Base-by-base conservation (phyloP, 2,329 filamentous ascomycete species). In the Clarireedia hainanense region DNA sequence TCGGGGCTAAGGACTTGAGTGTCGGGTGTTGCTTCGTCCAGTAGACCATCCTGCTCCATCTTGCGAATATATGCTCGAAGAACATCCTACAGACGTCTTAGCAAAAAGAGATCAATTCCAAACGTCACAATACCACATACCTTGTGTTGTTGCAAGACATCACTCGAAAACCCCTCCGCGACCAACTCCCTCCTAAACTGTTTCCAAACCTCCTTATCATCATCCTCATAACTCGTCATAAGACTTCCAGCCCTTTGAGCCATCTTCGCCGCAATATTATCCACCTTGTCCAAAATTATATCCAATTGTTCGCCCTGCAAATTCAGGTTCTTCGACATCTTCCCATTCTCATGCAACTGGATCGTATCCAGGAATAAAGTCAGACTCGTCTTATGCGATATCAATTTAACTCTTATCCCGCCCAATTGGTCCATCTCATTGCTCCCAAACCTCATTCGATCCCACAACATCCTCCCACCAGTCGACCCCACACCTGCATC, bases 51-150 rank as follows among this genome's bases (percentile, higher is more conserved):
- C 42, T 79, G 75, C 59, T 82, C 78, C 58, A 84, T 74, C 63
- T 81, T 77, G 37, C 79, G 78, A 43, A 85, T 82, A 63, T 85
- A 84, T 20, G 81, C 80, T 58, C 80, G 74, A 24, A 84, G 69
- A 9, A 83, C 73, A 61, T 83, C 79, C 81, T 84, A 15, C 2
- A 24, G 46, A 43, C 51, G 46, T 36, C 56, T 66, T 57, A 67
- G 62, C 50, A 26, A 43, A 56, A 56, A 23, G 34, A 47, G 7
- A 26, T 39, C 24, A 23, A 47, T 6, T 37, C 12, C 20, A 15
- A 14, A 6, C n/a, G 43, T 10, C 15, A 20, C 6, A 43, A 20
- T 24, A 50, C n/a, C 6, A 50, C 24, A 49, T 69, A 84, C 82
- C 74, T 83, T 80, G 70, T 85, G 77, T 58, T 78, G 74, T 39